Percentiles rank a stretch among this genome's conserved stretches.
phyloP scores from a whole-genome alignment of 768 basidiomycete species.

The Trametes cingulata region DNA sequence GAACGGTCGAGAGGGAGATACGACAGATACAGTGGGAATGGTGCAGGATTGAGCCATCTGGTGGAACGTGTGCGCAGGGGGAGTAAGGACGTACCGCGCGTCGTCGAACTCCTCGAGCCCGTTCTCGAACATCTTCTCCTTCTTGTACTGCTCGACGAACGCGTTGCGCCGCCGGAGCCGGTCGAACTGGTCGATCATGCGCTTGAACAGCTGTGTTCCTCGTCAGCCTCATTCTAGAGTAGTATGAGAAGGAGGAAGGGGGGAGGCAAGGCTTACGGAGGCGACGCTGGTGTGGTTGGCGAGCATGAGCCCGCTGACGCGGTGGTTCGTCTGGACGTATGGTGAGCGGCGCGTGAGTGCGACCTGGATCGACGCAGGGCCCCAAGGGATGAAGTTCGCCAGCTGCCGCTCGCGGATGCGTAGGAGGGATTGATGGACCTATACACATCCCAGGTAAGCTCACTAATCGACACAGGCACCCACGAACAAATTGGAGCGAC shows the following conservation, averaged over 20 bases:
- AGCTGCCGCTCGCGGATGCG: conserved; percentile 96
- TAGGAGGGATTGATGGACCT: conserved; percentile 97
- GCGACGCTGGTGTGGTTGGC: conserved; percentile 99
- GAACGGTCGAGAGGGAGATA: neutral
- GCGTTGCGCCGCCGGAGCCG: conserved; percentile 84
- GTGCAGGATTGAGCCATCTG: neutral
- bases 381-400: conserved; percentile 99
- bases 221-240: neutral
- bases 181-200: conserved; percentile 96
- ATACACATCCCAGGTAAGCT: no score
- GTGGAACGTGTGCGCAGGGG: neutral
- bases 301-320: conserved; percentile 97
- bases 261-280: conserved; percentile 57
- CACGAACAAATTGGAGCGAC: no score
- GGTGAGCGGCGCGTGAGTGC: conserved; percentile 91
- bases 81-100: conserved; percentile 64
- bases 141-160: conserved; percentile 97
- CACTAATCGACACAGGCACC: no score
- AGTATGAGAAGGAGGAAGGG: neutral
- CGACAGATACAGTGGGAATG: neutral
- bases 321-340: conserved; percentile 84
- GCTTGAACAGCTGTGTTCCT: conserved; percentile 76
- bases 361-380: conserved; percentile 97
- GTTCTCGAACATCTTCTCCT: conserved; percentile 93
- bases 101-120: conserved; percentile 96